A percentile compares a stretch with the other conserved stretches of the same genome.
Evolutionary conservation across 2,329 filamentous ascomycete genomes (phyloP).

Genomic region (Botrytis fabae): DNA sequence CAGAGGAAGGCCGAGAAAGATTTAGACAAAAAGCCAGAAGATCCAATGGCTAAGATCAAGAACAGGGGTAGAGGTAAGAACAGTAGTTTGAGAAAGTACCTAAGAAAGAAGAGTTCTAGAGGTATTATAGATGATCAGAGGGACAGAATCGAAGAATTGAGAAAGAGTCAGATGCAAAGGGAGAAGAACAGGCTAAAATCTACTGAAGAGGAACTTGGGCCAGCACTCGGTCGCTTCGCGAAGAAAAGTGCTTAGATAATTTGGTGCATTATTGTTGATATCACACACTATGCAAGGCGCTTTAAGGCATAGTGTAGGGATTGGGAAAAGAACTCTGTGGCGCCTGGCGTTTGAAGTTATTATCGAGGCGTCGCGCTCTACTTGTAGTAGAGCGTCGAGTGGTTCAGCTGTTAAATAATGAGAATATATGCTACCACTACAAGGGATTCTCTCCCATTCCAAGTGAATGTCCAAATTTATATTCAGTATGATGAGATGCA

Average conservation of each 20-base stretch:
- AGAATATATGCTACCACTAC: slow-evolving; percentile 3
- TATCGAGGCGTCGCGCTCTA: neutral
- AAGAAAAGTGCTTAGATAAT: slow-evolving; percentile 53
- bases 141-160: slow-evolving; percentile 79
- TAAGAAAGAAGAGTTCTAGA: slow-evolving; percentile 87
- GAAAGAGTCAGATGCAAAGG: slow-evolving; percentile 66
- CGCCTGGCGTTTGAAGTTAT: slow-evolving; percentile 19
- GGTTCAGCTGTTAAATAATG: neutral
- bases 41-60: slow-evolving; percentile 61
- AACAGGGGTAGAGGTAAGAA: slow-evolving; percentile 89
- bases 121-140: slow-evolving; percentile 97
- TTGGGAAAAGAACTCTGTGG: slow-evolving; percentile 8
- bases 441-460: neutral
- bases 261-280: neutral
- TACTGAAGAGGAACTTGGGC: slow-evolving; percentile 73
- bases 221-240: slow-evolving; percentile 82
- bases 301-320: slow-evolving; percentile 6
- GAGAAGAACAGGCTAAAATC: slow-evolving; percentile 67
- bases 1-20: slow-evolving; percentile 76
- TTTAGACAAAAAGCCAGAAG: slow-evolving; percentile 66
- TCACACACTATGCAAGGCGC: slow-evolving; percentile 14
- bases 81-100: slow-evolving; percentile 79
- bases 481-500: neutral
- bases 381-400: neutral
- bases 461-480: neutral